These are phyloP conservation scores for Trichoderma sp. DNA, from an alignment of 2,329 filamentous ascomycete species.

Conservation along the genomic window DNA sequence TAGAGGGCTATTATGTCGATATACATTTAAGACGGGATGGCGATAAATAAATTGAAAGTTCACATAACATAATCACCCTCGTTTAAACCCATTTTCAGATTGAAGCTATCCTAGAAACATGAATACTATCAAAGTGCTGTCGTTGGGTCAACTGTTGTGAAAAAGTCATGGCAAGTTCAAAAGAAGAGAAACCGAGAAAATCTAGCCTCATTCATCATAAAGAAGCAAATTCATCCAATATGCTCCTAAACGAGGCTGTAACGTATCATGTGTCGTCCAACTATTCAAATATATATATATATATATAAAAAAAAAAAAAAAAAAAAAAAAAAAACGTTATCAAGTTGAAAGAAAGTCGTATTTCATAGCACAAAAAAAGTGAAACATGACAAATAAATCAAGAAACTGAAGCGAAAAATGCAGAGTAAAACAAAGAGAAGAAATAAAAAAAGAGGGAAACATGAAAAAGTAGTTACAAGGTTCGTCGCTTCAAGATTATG, in stretches of 20 bases:
- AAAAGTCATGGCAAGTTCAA: not conserved
- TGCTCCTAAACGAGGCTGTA: not conserved
- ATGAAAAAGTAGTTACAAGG: not conserved
- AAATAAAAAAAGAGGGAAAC: too few relatives aligned
- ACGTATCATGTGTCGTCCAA: not conserved
- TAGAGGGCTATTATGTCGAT: not conserved
- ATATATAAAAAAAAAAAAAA: too few relatives aligned
- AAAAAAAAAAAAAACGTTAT: too few relatives aligned
- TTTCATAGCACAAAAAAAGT: not conserved
- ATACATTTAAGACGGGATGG: not conserved
- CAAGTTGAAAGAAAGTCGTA: not conserved
- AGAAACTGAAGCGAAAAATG: not conserved
- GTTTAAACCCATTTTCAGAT: not conserved
- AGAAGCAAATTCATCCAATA: not conserved
- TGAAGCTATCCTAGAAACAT: not conserved
- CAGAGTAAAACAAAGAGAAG: not conserved
- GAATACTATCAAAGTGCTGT: not conserved
- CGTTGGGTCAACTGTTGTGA: not conserved
- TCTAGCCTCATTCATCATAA: not conserved
- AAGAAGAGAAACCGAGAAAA: not conserved
- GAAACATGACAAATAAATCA: not conserved
- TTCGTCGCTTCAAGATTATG: not conserved
- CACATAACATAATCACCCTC: not conserved
- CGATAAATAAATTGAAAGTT: not conserved
- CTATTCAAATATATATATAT: not conserved